Evolutionary conservation across 2,329 filamentous ascomycete genomes (phyloP), one percentile per base, ranked within the genome.

Genomic region (Colletotrichum kahawae): DNA sequence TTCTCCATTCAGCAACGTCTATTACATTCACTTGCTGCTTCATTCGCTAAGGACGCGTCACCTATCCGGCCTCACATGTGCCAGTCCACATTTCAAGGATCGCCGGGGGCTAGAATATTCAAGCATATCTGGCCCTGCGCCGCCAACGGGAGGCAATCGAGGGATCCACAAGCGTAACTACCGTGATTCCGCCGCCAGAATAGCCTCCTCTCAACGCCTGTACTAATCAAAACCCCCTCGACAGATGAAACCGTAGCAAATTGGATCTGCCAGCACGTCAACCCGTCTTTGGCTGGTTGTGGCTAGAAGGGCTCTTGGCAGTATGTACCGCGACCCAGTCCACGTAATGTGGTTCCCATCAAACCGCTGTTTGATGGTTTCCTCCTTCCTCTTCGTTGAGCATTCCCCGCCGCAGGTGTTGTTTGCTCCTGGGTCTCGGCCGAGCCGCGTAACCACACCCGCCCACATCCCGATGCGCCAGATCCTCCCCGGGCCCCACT

Each of bases 381-480:
- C 34, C 59, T 24, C 59, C 67, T 74, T 59, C 29, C 29, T 57
- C 51, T 64, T 65, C 29, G 12, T 51, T 29, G 48, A 43, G 24
- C 34, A 27, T 16, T 51, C 60, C 48, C 59, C 60, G 67, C 57
- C 57, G 57, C 31, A 59, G 38, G 34, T 31, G 43, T n/a, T 24
- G 51, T 33, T 33, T 57, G 33, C 24, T 38, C 34, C 29, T 27
- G 27, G 71, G 67, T 60, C 60, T 74, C 60, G 71, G 60, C 67
- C 71, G 60, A 51, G 60, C 71, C 71, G 68, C 71, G 62, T 71
- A 74, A 66, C 62, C 71, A 71, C 36, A 27, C 21, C 29, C 62
- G 60, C 71, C 71, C 71, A 74, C 71, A 74, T 74, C 56, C 68
- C 71, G 71, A 74, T 33, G 68, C 62, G 24, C 68, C 54, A 63